These are phyloP conservation scores for Scheffersomyces insectosa DNA, from an alignment of 1,139 yeast genomes.

Conservation along the genomic window DNA sequence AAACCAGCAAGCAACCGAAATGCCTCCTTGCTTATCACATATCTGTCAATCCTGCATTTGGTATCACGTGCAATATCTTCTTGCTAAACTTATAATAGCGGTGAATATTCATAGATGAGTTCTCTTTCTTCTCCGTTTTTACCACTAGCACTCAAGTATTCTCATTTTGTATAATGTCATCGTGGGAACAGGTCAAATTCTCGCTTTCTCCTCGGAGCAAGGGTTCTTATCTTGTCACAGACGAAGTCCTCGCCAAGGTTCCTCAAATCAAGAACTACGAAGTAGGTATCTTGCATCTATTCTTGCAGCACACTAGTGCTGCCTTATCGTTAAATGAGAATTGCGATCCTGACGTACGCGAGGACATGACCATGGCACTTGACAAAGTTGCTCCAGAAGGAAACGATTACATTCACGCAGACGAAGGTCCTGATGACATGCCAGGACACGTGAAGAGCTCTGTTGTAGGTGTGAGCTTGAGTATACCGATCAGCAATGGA, in stretches of 20 bases:
- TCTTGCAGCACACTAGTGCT: conserved; percentile 78
- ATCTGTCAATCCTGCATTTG: too few relatives aligned
- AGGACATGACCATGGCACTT: conserved; percentile 63
- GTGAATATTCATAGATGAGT: too few relatives aligned
- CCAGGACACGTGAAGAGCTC: conserved; percentile 75
- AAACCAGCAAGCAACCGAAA: too few relatives aligned
- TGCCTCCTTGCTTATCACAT: too few relatives aligned
- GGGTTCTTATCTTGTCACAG: conserved; percentile 72
- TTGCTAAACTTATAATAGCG: too few relatives aligned
- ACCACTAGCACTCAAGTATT: too few relatives aligned
- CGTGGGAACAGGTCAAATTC: conserved; percentile 61
- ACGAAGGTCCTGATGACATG: conserved; percentile 83
- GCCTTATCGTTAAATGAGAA: conserved; percentile 77
- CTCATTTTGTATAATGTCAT: conserved; percentile 2
- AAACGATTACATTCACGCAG: conserved; percentile 60
- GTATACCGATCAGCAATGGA: conserved; percentile 72
- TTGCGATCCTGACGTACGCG: conserved; percentile 76
- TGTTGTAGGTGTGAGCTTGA: conserved; percentile 63
- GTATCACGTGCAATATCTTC: too few relatives aligned
- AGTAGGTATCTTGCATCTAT: conserved; percentile 65
- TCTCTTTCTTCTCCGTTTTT: too few relatives aligned
- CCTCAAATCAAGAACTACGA: conserved; percentile 63
- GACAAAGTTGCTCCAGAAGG: conserved; percentile 74
- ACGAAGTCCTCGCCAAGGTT: conserved; percentile 54
- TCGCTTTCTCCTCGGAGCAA: conserved; percentile 57